Percentiles rank a stretch among this genome's conserved stretches.
Conservation (phyloP, 257 asterid species). For the Verbena officinalis region DNA sequence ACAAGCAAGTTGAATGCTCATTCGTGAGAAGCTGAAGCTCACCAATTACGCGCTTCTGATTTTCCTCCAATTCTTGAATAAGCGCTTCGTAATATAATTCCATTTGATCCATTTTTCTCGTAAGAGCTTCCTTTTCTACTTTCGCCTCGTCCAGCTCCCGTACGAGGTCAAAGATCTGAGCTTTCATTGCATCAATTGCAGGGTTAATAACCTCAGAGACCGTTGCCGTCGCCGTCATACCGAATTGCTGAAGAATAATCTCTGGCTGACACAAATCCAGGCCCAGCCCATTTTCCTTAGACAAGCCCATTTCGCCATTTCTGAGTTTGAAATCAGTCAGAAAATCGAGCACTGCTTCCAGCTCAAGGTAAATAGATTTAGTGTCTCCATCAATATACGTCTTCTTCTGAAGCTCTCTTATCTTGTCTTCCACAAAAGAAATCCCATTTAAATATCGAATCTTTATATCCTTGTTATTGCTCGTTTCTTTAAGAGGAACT, state of each 20-base stretch:
- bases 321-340: conserved; percentile 62
- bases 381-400: conserved; percentile 54
- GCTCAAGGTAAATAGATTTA: conserved; percentile 57
- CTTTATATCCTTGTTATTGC: conserved; percentile 40
- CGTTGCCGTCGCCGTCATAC: conserved; percentile 39
- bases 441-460: conserved; percentile 57
- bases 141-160: conserved; percentile 91
- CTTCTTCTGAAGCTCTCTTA: conserved; percentile 69
- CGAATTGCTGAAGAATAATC: conserved; percentile 64
- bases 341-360: conserved; percentile 59
- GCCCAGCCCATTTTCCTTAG: conserved; percentile 52
- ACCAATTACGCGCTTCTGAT: conserved; percentile 78
- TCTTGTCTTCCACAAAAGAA: conserved; percentile 57
- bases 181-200: conserved; percentile 70
- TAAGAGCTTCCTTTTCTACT: conserved; percentile 78
- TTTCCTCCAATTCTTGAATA: conserved; percentile 89
- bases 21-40: conserved; percentile 80
- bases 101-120: conserved; percentile 88
- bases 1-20: conserved; percentile 82
- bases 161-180: conserved; percentile 75
- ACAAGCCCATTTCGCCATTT: conserved; percentile 37
- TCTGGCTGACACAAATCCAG: conserved; percentile 81
- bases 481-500: conserved; percentile 33
- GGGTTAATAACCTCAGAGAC: conserved; percentile 61
- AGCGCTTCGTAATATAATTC: conserved; percentile 94